Conservation (phyloP, 1,139 yeast genomes). For the Candida sojae region DNA sequence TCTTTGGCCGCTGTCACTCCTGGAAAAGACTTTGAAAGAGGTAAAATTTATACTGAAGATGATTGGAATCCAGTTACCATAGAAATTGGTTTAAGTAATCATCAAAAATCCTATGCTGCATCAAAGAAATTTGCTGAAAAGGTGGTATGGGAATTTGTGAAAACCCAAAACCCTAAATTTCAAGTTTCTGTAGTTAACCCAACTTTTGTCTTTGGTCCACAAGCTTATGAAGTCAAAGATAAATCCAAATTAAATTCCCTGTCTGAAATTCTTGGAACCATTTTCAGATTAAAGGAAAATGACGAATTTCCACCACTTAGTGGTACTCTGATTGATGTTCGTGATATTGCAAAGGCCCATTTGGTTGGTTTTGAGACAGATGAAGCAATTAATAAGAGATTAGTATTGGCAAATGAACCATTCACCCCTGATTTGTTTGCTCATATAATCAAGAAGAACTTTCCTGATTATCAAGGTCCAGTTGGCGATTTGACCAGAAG, state of each 20-base stretch:
- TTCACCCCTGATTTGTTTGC: constrained; percentile 23
- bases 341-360: constrained; percentile 44
- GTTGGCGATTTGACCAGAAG: constrained; percentile 9
- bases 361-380: constrained; percentile 31
- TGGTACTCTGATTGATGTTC: constrained; percentile 36
- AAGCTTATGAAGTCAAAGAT: constrained; percentile 11
- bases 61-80: constrained; percentile 32
- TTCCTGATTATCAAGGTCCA: constrained; percentile 15
- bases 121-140: constrained; percentile 33
- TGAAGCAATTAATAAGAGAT: constrained; percentile 26
- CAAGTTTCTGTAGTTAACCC: constrained; percentile 30
- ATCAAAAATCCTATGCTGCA: constrained; percentile 24
- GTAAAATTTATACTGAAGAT: constrained; percentile 18
- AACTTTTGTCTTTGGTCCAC: constrained; percentile 40
- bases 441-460: constrained; percentile 24
- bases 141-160: constrained; percentile 54
- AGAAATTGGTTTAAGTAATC: constrained; percentile 26
- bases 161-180: constrained; percentile 27
- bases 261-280: constrained; percentile 15
- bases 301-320: constrained; percentile 16
- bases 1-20: constrained; percentile 24
- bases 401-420: constrained; percentile 27
- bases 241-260: constrained; percentile 17
- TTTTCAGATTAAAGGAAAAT: constrained; percentile 18
- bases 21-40: constrained; percentile 6